Base-by-base conservation (phyloP, 2,329 filamentous ascomycete genomes). In the Neocucurbitaria cava region DNA sequence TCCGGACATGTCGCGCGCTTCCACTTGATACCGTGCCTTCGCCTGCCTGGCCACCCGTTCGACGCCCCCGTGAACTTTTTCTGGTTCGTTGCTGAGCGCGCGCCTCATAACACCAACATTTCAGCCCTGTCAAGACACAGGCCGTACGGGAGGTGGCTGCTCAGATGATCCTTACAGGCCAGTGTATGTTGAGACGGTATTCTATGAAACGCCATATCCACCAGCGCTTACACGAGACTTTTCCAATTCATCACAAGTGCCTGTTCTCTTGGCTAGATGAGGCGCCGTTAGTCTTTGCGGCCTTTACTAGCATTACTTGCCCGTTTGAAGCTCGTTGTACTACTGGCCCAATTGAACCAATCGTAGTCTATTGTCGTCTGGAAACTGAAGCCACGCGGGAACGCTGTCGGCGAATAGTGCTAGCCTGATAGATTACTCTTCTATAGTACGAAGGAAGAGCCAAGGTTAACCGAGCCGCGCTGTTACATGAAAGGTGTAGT, bases 1-100 rank as follows among this genome's bases (percentile, higher is more conserved):
- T 47, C 58, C 39, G 28, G 52, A 58, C 54, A 65, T 66, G 66
- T 72, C 73, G 73, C 73, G 73, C 72, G 72, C 72, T 74, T 74
- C 68, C 71, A 64, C 49, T 62, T 61, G 59, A 61, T 68, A 56
- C 61, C 61, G 45, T 57, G 46, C 50, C 60, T 55, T 59, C 44
- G 64, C 59, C 46, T 62, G 56, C 60, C 61, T 46, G 62, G 49
- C 63, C 59, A 58, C 62, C 69, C 62, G 65, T 70, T 69, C 63
- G 52, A 65, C 53, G 41, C 41, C 17, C 59, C 66, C 43, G 56
- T 64, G 51, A 59, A 56, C 64, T 58, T 57, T 69, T 66, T 70
- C 64, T 71, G 67, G 62, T 69, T 70, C 62, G 67, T 61, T 64
- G 43, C 64, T 35, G 69, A 57, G 62, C 68, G 70, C 69, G 70